Evolutionary conservation across 306 rosid species (phyloP).

Genomic region (Pachyrhizus erosus): DNA sequence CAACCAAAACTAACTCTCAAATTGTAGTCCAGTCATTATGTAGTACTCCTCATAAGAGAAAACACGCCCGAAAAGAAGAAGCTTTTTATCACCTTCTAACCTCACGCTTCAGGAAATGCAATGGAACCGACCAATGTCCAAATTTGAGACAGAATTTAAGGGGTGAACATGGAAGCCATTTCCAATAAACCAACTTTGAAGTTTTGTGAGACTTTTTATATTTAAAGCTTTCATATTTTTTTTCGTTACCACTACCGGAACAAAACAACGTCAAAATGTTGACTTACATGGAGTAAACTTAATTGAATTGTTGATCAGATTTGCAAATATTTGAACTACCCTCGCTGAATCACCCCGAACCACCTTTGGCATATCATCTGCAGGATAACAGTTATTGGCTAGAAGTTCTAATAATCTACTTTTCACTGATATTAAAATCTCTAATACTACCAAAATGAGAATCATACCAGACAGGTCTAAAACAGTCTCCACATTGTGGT

Average conservation of each 20-base stretch:
- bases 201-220: not conserved
- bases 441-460: constrained; percentile 22
- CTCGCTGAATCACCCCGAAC: constrained; percentile 97
- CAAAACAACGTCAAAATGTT: not conserved
- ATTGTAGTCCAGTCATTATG: constrained; percentile 41
- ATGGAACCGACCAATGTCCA: not conserved
- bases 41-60: constrained; percentile 38
- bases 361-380: constrained; percentile 92
- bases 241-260: not conserved
- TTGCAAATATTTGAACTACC: constrained; percentile 96
- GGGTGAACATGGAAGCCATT: not conserved
- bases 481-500: constrained; percentile 95
- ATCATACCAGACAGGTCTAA: constrained; percentile 87
- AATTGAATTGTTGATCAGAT: constrained; percentile 93
- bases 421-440: constrained; percentile 30
- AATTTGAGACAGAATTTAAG: not conserved
- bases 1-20: constrained; percentile 36
- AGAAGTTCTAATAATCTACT: not conserved
- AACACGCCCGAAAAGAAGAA: constrained; percentile 38
- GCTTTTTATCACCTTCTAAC: constrained; percentile 30
- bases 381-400: constrained; percentile 36
- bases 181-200: not conserved
- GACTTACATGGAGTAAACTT: constrained; percentile 94
- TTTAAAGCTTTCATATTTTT: not conserved
- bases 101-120: not conserved